These are phyloP conservation scores for Lepidium campestre DNA, from an alignment of 441 rosid genomes.

Conservation along the genomic window DNA sequence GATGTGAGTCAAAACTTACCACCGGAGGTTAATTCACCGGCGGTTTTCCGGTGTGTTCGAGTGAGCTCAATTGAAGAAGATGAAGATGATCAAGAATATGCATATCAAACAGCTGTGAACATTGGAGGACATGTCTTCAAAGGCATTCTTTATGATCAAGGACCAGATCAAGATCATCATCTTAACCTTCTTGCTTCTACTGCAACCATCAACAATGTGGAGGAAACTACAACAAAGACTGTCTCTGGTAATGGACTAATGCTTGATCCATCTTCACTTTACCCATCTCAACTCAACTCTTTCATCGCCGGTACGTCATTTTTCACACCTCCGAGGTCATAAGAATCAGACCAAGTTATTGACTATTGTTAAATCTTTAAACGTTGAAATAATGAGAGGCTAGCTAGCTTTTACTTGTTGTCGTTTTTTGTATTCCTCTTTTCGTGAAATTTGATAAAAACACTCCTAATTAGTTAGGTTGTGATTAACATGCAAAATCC, in stretches of 20 bases:
- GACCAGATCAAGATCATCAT: constrained; percentile 43
- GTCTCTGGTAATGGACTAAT: constrained; percentile 9
- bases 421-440: constrained; percentile 11
- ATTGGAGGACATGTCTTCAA: constrained; percentile 86
- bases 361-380: not conserved
- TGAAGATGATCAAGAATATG: constrained; percentile 51
- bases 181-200: constrained; percentile 28
- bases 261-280: constrained; percentile 31
- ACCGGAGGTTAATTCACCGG: constrained; percentile 68
- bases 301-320: constrained; percentile 82
- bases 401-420: not conserved
- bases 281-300: constrained; percentile 71
- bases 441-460: constrained; percentile 7
- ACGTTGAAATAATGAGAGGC: constrained; percentile 20
- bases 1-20: constrained; percentile 58
- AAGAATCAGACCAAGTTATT: not conserved
- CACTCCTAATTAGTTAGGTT: constrained; percentile 24
- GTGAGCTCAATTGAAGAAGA: constrained; percentile 52
- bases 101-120: constrained; percentile 86
- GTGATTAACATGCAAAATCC: constrained; percentile 24
- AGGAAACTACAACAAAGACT: constrained; percentile 24
- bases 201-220: constrained; percentile 19
- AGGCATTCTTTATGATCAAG: constrained; percentile 87
- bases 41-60: constrained; percentile 70
- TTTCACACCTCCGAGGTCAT: constrained; percentile 86